phyloP scores from a whole-genome alignment of 2,329 filamentous ascomycete genomes.

The Onygenales sp. region DNA sequence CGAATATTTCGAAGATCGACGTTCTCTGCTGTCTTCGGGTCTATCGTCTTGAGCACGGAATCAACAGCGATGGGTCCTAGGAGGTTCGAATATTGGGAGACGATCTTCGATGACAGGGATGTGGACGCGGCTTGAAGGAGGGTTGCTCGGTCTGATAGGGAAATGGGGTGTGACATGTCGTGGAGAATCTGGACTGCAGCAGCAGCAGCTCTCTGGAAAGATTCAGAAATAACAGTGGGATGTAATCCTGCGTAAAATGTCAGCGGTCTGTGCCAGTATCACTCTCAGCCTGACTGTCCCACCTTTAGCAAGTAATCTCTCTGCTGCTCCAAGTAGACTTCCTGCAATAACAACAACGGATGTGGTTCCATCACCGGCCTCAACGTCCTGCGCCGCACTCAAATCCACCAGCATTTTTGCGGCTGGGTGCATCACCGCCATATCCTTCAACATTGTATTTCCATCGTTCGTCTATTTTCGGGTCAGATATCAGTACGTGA shows the following conservation, averaged over 20 bases:
- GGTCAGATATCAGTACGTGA: slow-evolving; percentile 1
- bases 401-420: slow-evolving; percentile 99
- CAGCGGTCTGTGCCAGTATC: not conserved
- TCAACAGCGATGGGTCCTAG: slow-evolving; percentile 98
- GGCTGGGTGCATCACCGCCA: slow-evolving; percentile 98
- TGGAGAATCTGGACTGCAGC: slow-evolving; percentile 84
- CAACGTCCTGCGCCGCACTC: slow-evolving; percentile 93
- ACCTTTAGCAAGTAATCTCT: slow-evolving; percentile 80
- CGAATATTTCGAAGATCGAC: slow-evolving; percentile 94
- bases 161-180: slow-evolving; percentile 91
- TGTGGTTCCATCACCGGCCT: slow-evolving; percentile 95
- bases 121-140: slow-evolving; percentile 95
- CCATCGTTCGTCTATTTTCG: slow-evolving; percentile 75
- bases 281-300: not conserved
- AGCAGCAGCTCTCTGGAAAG: slow-evolving; percentile 88
- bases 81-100: slow-evolving; percentile 90
- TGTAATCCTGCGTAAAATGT: slow-evolving; percentile 54
- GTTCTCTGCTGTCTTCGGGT: slow-evolving; percentile 89
- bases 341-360: slow-evolving; percentile 97
- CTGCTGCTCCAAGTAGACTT: slow-evolving; percentile 85
- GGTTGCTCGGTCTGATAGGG: slow-evolving; percentile 75
- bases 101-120: slow-evolving; percentile 95
- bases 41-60: slow-evolving; percentile 89
- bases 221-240: slow-evolving; percentile 93
- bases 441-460: slow-evolving; percentile 97